Percentiles rank a stretch among this genome's conserved stretches.
These are phyloP conservation scores for Penium margaritaceum DNA, from an alignment of 139 green algal species.

Conservation along the genomic window DNA sequence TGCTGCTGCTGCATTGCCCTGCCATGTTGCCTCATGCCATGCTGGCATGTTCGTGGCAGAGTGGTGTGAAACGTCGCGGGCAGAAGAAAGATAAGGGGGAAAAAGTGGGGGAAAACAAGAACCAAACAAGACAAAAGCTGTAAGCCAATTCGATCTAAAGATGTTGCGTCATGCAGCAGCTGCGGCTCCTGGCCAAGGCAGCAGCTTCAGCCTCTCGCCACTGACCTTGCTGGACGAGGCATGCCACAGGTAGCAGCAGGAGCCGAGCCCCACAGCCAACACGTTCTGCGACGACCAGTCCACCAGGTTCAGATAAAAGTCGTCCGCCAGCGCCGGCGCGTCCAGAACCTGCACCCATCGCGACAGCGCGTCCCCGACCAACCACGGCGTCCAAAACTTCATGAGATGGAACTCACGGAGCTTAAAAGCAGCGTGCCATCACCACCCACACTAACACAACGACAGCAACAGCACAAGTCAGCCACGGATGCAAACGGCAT, in stretches of 20 bases:
- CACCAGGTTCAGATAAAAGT: constrained; percentile 98
- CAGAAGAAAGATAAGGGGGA: background rate
- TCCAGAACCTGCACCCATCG: constrained; percentile 54
- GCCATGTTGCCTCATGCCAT: no score
- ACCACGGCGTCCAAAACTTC: background rate
- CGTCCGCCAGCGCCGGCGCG: constrained; percentile 77
- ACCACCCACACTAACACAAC: no score
- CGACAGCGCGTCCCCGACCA: background rate
- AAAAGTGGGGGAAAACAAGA: background rate
- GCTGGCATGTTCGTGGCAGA: background rate
- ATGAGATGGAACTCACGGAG: background rate
- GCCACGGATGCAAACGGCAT: no score
- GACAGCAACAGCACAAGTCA: no score
- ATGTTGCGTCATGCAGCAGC: no score
- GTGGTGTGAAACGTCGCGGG: background rate
- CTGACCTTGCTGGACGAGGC: constrained; percentile 80
- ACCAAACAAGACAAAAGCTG: no score
- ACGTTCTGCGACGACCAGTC: constrained; percentile 72
- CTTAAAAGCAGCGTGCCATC: background rate
- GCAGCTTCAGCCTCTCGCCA: no score
- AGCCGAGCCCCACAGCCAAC: constrained; percentile 68
- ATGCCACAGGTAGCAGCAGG: constrained; percentile 92
- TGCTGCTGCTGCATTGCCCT: background rate
- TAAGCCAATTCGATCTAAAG: no score
- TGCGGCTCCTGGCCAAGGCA: no score